These are phyloP conservation scores for Stachybotrys echinatus DNA, from an alignment of 2,329 filamentous ascomycete genomes.

Conservation along the genomic window DNA sequence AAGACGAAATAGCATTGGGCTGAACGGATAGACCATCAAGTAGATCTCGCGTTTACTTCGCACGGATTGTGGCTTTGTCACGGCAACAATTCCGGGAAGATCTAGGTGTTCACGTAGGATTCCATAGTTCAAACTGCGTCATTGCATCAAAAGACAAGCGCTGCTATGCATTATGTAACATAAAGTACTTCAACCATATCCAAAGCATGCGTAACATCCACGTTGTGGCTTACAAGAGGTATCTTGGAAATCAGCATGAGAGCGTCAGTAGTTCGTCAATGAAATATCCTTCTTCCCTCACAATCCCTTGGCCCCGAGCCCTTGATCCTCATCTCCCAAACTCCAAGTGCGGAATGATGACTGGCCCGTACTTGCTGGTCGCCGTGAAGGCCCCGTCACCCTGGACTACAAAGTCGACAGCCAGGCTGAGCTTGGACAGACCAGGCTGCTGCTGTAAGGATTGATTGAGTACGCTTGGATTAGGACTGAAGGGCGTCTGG, in stretches of 20 bases:
- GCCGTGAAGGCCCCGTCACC: slow-evolving; percentile 75
- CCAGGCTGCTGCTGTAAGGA: slow-evolving; percentile 34
- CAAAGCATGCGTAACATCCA: not conserved
- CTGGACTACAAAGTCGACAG: slow-evolving; percentile 95
- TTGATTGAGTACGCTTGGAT: slow-evolving; percentile 25
- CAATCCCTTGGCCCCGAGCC: not conserved
- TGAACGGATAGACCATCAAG: too few species aligned
- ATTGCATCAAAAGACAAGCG: not conserved
- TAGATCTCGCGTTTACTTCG: too few species aligned
- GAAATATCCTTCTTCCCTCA: slow-evolving; percentile 10
- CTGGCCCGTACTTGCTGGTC: slow-evolving; percentile 93
- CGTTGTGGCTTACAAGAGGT: not conserved
- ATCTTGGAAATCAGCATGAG: slow-evolving; percentile 4
- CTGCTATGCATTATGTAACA: not conserved
- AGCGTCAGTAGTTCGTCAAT: not conserved
- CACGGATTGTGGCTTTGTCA: too few species aligned
- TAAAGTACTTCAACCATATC: not conserved
- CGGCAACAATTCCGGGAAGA: too few species aligned
- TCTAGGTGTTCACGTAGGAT: not conserved
- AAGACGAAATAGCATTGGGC: not conserved
- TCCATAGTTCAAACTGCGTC: not conserved
- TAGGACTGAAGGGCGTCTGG: slow-evolving; percentile 31
- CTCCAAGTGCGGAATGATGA: slow-evolving; percentile 85
- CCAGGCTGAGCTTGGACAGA: slow-evolving; percentile 70
- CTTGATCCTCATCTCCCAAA: slow-evolving; percentile 46